Percentiles rank a stretch among this genome's conserved stretches.
phyloP scores from a whole-genome alignment of 1,284 basidiomycete genomes.

The Trichosporon sp. region DNA sequence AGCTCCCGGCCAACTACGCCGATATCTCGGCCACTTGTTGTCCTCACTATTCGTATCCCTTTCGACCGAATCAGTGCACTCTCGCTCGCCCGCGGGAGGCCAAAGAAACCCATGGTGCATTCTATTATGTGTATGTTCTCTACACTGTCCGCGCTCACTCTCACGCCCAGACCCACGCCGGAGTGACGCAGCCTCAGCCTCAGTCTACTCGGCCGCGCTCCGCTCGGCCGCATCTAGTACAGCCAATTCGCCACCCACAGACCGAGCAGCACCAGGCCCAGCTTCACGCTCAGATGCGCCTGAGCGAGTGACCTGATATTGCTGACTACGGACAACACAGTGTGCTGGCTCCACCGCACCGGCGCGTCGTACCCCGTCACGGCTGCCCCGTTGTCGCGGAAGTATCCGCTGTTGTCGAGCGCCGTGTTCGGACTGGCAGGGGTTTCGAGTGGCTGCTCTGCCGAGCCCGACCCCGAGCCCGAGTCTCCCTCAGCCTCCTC shows the following conservation, averaged over 20 bases:
- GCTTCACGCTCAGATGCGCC: slow-evolving; percentile 47
- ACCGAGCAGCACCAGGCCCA: slow-evolving; percentile 49
- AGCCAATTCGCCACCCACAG: slow-evolving; percentile 56
- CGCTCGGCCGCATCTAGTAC: slow-evolving; percentile 37
- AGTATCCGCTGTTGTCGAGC: slow-evolving; percentile 17
- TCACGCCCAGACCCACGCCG: too few relatives aligned
- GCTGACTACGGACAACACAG: slow-evolving; percentile 36
- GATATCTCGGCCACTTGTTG: neutral
- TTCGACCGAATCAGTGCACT: too few relatives aligned
- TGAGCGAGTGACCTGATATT: slow-evolving; percentile 46
- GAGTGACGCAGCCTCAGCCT: too few relatives aligned
- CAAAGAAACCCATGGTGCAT: neutral
- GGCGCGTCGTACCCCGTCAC: slow-evolving; percentile 38
- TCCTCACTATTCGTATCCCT: too few relatives aligned
- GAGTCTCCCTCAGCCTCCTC: slow-evolving; percentile 20
- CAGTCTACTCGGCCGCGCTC: too few relatives aligned
- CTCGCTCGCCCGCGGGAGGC: too few relatives aligned
- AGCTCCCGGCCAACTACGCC: neutral
- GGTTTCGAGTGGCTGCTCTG: slow-evolving; percentile 6
- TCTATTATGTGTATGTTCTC: slow-evolving; percentile 10
- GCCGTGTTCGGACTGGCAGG: neutral
- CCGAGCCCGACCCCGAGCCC: neutral
- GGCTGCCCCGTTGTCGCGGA: slow-evolving; percentile 20
- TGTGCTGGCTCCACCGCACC: slow-evolving; percentile 41
- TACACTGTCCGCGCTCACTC: neutral